phyloP scores from a whole-genome alignment of 257 asterid genomes.

The Verbena officinalis region DNA sequence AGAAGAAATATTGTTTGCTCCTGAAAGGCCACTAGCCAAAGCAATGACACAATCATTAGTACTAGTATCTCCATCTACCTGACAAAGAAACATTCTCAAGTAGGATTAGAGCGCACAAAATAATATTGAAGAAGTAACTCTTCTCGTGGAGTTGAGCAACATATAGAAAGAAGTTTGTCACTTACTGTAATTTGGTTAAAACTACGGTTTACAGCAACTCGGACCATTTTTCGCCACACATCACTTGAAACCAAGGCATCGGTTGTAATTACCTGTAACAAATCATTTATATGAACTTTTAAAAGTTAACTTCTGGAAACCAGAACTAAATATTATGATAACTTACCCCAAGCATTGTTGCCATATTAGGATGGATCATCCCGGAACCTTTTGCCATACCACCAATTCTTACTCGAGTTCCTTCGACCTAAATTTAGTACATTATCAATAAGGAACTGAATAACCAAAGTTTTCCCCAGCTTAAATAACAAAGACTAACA shows the following conservation, averaged over 20 bases:
- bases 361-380: slow-evolving; percentile 99
- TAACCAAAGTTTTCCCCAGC: neutral
- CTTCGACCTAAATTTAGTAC: slow-evolving; percentile 64
- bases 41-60: slow-evolving; percentile 97
- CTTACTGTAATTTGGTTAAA: slow-evolving; percentile 95
- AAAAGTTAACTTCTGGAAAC: slow-evolving; percentile 4
- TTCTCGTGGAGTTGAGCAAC: neutral
- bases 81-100: slow-evolving; percentile 38
- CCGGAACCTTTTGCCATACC: slow-evolving; percentile 99
- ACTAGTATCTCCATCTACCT: slow-evolving; percentile 97
- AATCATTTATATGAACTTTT: slow-evolving; percentile 28
- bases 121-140: neutral
- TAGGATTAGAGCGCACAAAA: neutral
- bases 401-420: slow-evolving; percentile 66
- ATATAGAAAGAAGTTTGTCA: slow-evolving; percentile 29
- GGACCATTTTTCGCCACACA: slow-evolving; percentile 94
- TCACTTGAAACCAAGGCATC: slow-evolving; percentile 85
- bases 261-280: slow-evolving; percentile 81
- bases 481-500: too few relatives aligned
- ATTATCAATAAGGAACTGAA: slow-evolving; percentile 13
- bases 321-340: slow-evolving; percentile 19
- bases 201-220: slow-evolving; percentile 84
- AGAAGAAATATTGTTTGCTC: slow-evolving; percentile 73
- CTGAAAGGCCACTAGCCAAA: slow-evolving; percentile 97
- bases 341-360: slow-evolving; percentile 95